Evolutionary conservation across 257 asterid species (phyloP).

Genomic region (Scutellaria minor): DNA sequence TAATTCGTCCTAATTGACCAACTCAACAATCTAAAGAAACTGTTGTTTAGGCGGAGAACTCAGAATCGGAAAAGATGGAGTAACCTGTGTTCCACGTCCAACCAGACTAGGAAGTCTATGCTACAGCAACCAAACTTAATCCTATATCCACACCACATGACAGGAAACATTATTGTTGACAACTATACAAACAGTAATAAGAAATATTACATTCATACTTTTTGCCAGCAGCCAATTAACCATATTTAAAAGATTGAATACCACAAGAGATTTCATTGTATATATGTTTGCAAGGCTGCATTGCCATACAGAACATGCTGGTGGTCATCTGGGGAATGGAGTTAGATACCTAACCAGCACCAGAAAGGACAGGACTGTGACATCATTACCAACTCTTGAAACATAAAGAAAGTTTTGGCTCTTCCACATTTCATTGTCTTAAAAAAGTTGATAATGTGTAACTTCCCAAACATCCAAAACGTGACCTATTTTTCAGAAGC

Average conservation of each 20-base stretch:
- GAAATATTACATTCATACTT: neutral
- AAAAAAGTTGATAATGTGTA: neutral
- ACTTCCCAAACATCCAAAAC: too few relatives aligned
- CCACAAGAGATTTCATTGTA: too few relatives aligned
- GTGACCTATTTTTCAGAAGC: conserved; percentile 5
- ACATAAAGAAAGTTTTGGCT: too few relatives aligned
- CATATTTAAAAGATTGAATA: too few relatives aligned
- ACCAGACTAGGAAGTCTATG: conserved; percentile 2
- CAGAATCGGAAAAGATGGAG: neutral
- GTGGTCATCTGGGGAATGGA: too few relatives aligned
- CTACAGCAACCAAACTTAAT: neutral
- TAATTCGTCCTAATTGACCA: neutral
- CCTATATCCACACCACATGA: neutral
- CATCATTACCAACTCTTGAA: too few relatives aligned
- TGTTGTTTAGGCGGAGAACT: conserved; percentile 2
- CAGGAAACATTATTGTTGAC: neutral
- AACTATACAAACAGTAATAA: neutral
- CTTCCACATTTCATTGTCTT: too few relatives aligned
- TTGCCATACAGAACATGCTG: too few relatives aligned
- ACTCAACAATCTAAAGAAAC: neutral
- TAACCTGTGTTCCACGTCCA: conserved; percentile 2
- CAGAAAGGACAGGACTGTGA: too few relatives aligned
- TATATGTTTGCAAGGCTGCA: too few relatives aligned
- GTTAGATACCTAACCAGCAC: too few relatives aligned
- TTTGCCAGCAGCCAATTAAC: neutral